These are phyloP conservation scores for Hymenotorrendiella dingleyae DNA, from an alignment of 2,329 filamentous ascomycete species.

Conservation along the genomic window DNA sequence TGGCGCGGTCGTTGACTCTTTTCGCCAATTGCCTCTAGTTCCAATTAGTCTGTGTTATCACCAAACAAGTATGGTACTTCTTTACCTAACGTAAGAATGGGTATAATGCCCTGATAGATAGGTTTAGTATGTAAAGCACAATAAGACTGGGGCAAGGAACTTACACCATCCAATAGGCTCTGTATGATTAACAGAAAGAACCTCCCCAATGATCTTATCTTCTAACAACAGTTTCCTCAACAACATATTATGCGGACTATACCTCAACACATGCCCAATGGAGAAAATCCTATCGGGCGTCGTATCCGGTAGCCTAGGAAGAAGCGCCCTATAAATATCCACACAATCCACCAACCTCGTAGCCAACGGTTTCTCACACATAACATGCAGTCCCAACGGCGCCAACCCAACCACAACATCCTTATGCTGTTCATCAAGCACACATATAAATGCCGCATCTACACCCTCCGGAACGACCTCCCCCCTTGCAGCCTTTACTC, in stretches of 20 bases:
- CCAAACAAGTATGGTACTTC: conserved; percentile 5
- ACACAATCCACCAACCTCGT: conserved; percentile 75
- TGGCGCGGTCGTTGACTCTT: conserved; percentile 67
- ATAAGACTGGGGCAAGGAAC: no score
- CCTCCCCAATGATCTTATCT: conserved; percentile 72
- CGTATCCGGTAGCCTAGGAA: conserved; percentile 31
- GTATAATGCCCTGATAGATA: conserved; percentile 96
- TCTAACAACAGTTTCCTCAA: conserved; percentile 72
- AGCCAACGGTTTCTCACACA: conserved; percentile 93
- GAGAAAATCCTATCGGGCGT: conserved; percentile 60
- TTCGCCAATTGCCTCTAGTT: conserved; percentile 80
- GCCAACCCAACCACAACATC: conserved; percentile 73
- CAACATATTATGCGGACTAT: conserved; percentile 86
- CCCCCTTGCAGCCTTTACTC: conserved; percentile 45
- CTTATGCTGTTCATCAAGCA: conserved; percentile 82
- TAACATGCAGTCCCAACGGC: conserved; percentile 68
- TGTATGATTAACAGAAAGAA: conserved; percentile 82
- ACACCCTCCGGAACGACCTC: conserved; percentile 38
- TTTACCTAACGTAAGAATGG: conserved; percentile 78
- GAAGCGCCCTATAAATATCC: conserved; percentile 59
- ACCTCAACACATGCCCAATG: conserved; percentile 88
- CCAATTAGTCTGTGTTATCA: conserved; percentile 3
- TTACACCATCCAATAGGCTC: conserved; percentile 95
- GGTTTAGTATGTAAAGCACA: no score
- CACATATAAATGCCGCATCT: conserved; percentile 62